Evolutionary conservation across 192 early-diverging fungal genomes (phyloP), one percentile per base, ranked within the genome.

Genomic region (Rhizophagus clarus): DNA sequence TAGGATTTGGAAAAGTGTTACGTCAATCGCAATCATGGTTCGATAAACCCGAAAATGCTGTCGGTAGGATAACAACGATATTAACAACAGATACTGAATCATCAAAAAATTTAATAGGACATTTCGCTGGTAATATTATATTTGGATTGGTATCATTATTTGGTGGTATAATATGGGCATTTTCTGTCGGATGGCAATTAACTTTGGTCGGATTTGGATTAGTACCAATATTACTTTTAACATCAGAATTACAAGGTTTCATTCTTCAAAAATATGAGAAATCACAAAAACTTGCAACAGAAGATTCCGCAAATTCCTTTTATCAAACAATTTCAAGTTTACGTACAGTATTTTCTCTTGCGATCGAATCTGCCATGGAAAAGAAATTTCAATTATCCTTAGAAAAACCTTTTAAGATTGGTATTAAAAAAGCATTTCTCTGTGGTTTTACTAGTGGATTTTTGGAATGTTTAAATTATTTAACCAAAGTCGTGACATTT

Each of bases 21-120:
- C 37, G 66, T 26, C 76, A 78, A 56, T 24, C 76, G 4, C 76
- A 78, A 78, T 64, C 76, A 68, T 78, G 56, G 56, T 78, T 78
- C 32, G 76, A 78, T 32, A 67, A 51, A 68, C 9, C 76, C 1
- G 76, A 78, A 15, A 66, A 62, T 49, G 62, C 76, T 3, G 22
- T n/a, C 20, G 76, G 63, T 47, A 68, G 51, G 24, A 1, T 49
- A 22, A 26, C 64, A 15, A 78, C 76, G 0, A 78, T 68, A 20
- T 42, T 78, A 5, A 67, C 67, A 45, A 69, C 15, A 15, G 76
- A 78, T 29, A 78, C 76, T 12, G 63, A 68, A 28, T 34, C 76
- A 47, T n/a, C 76, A 14, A 78, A 78, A 78, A 68, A 66, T 51
- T 28, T 78, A 14, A 34, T 78, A 15, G 76, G 76, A 32, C 76